Evolutionary conservation across 2,329 filamentous ascomycete genomes (phyloP), one percentile per base, ranked within the genome.

Genomic region (Aspergillus phoenicis): DNA sequence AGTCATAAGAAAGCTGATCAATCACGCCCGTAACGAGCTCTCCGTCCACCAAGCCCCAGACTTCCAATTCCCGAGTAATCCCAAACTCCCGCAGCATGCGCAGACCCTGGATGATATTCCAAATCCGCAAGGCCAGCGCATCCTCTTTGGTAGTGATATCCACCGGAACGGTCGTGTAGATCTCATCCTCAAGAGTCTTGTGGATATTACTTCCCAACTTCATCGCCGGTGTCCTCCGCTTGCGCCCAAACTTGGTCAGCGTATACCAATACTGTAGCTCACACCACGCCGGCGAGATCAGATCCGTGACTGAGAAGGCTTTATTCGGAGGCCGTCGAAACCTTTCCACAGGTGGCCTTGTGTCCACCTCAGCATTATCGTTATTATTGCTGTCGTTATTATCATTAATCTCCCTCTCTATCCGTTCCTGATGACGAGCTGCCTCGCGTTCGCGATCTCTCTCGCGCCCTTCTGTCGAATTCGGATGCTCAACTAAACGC

Each of bases 221-320:
- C 95, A 99, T 99, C 0, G 91, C 92, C 2, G 85, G 77, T 0
- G 93, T 98, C 36, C 83, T 83, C 57, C 85, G 89, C 73, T 90
- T 93, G 60, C 85, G 86, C 0, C 94, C 95, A 71, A 89, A 86
- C 58, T 86, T 88, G 3, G 88, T 91, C 58, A 99, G 83, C 0
- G 87, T 91, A 77, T 96, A 97, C 82, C 88, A 93, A 70, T 97
- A 96, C 74, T 98, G 93, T 61, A 98, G 76, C 76, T 99, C 94
- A 75, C 95, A 99, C 95, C 95, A 99, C 7, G 93, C 89, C 2
- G 93, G 93, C 1, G 91, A 90, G 0, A 93, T 87, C 24, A 98
- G 79, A 75, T 99, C 95, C 2, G 91, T 93, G 1, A 98, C 95
- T 0, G 91, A 92, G 7, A 98, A 83, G 0, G 91, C 87, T 72